These are phyloP conservation scores for Sanguinoderma infundibulare DNA, from an alignment of 1,284 basidiomycete species.

Conservation along the genomic window DNA sequence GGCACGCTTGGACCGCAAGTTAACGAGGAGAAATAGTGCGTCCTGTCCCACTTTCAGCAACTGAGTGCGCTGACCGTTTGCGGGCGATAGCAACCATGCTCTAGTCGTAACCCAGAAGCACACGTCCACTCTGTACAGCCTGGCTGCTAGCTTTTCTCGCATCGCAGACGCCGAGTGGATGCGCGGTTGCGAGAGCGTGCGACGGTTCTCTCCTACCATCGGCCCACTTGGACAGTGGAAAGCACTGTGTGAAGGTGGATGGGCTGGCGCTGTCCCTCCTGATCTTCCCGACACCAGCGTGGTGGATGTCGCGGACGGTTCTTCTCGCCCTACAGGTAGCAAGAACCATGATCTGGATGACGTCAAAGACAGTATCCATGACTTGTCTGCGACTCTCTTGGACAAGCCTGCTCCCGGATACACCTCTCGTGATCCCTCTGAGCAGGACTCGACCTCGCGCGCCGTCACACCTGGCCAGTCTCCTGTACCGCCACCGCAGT, in stretches of 20 bases:
- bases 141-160: conserved; percentile 67
- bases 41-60: not conserved
- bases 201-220: conserved; percentile 64
- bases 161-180: conserved; percentile 80
- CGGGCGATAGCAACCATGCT: conserved; percentile 63
- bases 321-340: conserved; percentile 7
- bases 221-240: conserved; percentile 74
- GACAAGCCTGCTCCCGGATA: conserved; percentile 32
- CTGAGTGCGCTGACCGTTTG: conserved; percentile 3
- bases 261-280: conserved; percentile 60
- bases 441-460: conserved; percentile 24
- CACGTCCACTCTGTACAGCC: conserved; percentile 55
- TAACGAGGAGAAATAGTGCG: conserved; percentile 78
- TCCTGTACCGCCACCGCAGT: conserved; percentile 26
- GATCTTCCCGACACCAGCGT: conserved; percentile 58
- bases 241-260: conserved; percentile 74
- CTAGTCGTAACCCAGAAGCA: conserved; percentile 66
- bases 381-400: conserved; percentile 2
- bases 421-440: conserved; percentile 27
- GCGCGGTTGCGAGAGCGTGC: conserved; percentile 70
- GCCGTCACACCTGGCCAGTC: conserved; percentile 29
- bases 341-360: conserved; percentile 7
- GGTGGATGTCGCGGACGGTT: conserved; percentile 27
- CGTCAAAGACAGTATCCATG: conserved; percentile 6
- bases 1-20: conserved; percentile 77